Base-by-base conservation (phyloP, 371 early-diverging fungal genomes). In the Smittium culicis region DNA sequence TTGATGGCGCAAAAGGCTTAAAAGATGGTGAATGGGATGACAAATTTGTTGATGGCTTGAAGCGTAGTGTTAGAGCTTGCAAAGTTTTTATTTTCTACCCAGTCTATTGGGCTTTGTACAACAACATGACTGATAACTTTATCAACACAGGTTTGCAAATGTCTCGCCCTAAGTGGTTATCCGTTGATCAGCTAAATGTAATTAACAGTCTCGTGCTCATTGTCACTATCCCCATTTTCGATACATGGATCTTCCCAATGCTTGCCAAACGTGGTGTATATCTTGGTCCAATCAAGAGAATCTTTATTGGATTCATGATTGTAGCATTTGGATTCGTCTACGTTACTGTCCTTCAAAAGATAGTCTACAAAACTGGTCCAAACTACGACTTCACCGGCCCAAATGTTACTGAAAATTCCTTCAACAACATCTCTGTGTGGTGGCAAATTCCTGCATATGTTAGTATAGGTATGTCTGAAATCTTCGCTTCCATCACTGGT, bases 101-200 rank as follows among this genome's bases (percentile, higher is more conserved):
- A 32, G 66, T 90, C 65, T 90, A 84, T 81, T 90, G 90, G 90
- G 80, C 82, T 34, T 76, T 84, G 66, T 87, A 88, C 73, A 71
- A 74, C 69, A 85, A 88, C 77, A 88, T 88, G 83, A 77, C 73
- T 68, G 83, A 85, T 73, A 86, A 87, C 74, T 79, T 90, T 68
- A 77, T 90, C 66, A 82, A 82, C 67, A 82, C 82, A 79, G 88
- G 83, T 35, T 70, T 77, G 68, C 83, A 80, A 34, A 89, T 90
- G 88, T 58, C 33, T 34, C 81, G 80, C 16, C 82, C 83, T 58
- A 61, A 72, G 77, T 77, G 86, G 86, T 70, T 82, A 64, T 70
- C 82, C 77, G 67, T 86, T 75, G 85, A 86, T 77, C 77, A 79
- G 74, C 69, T 84, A 56, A 71, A 70, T 54, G 67, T 68, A 17